phyloP scores from a whole-genome alignment of 441 rosid genomes.

The Adansonia rubrostipa region DNA sequence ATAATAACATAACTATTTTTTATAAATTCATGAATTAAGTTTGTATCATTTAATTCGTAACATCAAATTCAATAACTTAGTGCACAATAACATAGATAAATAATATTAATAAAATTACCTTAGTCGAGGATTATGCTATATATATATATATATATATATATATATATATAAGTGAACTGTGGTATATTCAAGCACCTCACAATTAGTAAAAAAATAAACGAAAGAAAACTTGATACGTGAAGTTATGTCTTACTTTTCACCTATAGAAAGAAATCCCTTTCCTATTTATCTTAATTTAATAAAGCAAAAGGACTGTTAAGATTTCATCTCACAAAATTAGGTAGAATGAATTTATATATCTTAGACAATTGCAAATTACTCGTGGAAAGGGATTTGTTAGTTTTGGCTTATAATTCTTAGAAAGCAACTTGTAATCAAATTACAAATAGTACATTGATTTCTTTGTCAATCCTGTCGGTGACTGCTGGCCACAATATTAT shows the following conservation, averaged over 20 bases:
- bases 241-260: not conserved
- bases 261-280: not conserved
- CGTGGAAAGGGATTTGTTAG: not conserved
- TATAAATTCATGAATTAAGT: no score
- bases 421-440: not conserved
- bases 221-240: not conserved
- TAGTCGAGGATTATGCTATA: not conserved
- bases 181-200: no score
- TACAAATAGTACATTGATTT: not conserved
- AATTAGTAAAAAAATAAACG: no score
- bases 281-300: not conserved
- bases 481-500: not conserved
- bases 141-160: not conserved
- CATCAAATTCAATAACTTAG: no score
- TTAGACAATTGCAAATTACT: not conserved
- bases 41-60: no score
- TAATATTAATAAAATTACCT: no score
- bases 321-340: conserved; percentile 11
- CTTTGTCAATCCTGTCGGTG: not conserved
- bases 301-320: conserved; percentile 6
- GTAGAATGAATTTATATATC: conserved; percentile 9
- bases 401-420: not conserved
- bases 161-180: no score
- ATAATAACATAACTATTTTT: no score
- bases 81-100: no score